Base-by-base conservation (phyloP, 1,284 basidiomycete genomes). In the Tranzscheliella williamsii region DNA sequence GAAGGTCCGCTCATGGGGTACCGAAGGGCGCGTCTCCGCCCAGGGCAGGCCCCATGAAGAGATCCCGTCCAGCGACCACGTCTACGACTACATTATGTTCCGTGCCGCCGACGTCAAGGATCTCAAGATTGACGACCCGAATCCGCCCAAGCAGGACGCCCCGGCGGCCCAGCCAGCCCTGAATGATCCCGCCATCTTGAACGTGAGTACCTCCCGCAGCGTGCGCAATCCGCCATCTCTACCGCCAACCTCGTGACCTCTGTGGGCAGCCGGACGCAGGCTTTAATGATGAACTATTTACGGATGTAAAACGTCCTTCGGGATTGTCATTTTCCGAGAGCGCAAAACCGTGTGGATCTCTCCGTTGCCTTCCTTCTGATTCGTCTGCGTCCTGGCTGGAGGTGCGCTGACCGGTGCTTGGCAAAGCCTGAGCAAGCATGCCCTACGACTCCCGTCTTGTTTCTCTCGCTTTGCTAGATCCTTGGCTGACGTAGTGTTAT, bases 1-100 rank as follows among this genome's bases (percentile, higher is more conserved):
- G 35, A 89, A 90, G 83, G 90, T 91, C 29, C 89, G 83, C 71
- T 90, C 88, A 33, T 90, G 90, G 88, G 89, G 89, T 27, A 91
- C 90, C 5, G 89, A 91, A 78, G 83, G 85, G 50, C 85, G 90
- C 72, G 84, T 87, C 17, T 63, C 78, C 9, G 67, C 76, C 16
- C 71, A 72, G 20, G 78, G 72, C 8, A 84, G 87, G n/a, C 68
- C 74, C n/a, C 63, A 71, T 17, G 78, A 78, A 36, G 78, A 75
- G 46, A 75, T 80, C 21, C 76, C 79, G 3, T 63, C 76, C 13
- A 73, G 68, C 34, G 75, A 78, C 18, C 75, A 73, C 27, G 71
- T 78, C 12, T 80, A 79, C 42, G 78, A 78, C 84, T 89, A 79
- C 81, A 86, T 81, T 29, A 60, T 78, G 40, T 78, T 78, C 61